These are phyloP conservation scores for Phytopythium montanum DNA, from an alignment of 352 stramenopile species.

Conservation along the genomic window DNA sequence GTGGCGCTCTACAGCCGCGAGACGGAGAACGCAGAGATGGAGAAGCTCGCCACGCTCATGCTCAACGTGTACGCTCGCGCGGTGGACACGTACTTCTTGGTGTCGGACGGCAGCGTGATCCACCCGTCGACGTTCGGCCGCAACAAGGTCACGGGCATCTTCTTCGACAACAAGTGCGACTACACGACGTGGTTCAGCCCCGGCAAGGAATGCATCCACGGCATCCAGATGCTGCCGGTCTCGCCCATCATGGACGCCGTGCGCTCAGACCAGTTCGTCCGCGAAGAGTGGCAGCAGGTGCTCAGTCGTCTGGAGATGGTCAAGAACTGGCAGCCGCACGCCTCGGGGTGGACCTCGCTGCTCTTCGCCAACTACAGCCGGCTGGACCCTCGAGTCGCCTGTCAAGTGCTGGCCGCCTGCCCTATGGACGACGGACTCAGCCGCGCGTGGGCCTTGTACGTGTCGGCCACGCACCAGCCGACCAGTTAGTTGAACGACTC, in stretches of 20 bases:
- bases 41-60: slow-evolving; percentile 44
- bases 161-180: slow-evolving; percentile 79
- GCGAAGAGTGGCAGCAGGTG: slow-evolving; percentile 63
- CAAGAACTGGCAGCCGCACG: slow-evolving; percentile 40
- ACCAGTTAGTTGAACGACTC: too few species aligned
- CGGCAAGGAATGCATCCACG: slow-evolving; percentile 72
- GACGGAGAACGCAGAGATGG: slow-evolving; percentile 37
- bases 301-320: slow-evolving; percentile 47
- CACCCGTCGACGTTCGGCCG: slow-evolving; percentile 47
- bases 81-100: slow-evolving; percentile 69
- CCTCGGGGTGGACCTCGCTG: slow-evolving; percentile 54
- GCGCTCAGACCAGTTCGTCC: slow-evolving; percentile 35
- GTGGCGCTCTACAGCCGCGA: slow-evolving; percentile 43
- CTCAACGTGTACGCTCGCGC: slow-evolving; percentile 53
- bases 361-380: slow-evolving; percentile 60
- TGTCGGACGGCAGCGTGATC: slow-evolving; percentile 34
- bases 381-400: slow-evolving; percentile 45
- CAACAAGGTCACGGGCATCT: slow-evolving; percentile 71
- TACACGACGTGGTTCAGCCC: slow-evolving; percentile 75
- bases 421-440: slow-evolving; percentile 72
- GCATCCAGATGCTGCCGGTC: slow-evolving; percentile 73
- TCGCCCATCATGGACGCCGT: slow-evolving; percentile 48
- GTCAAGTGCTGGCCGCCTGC: slow-evolving; percentile 44
- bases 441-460: slow-evolving; percentile 72
- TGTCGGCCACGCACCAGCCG: too few species aligned